Base-by-base conservation (phyloP, 345 rosid species). In the Populus nigra region DNA sequence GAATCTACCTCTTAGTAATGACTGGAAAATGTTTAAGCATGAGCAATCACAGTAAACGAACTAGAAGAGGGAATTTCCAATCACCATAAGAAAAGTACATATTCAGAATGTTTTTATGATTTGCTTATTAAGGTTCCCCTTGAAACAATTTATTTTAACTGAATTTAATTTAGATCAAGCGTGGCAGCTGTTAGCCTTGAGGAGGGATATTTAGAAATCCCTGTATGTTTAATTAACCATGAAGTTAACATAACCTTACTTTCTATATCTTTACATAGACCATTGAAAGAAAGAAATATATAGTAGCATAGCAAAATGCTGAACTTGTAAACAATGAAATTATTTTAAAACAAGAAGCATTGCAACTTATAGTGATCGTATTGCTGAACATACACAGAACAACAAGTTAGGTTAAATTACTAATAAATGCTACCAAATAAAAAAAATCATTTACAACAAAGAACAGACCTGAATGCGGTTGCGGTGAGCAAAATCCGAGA, bases 401-500 rank as follows among this genome's bases (percentile, higher is more conserved):
- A n/a, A 61, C 65, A 65, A 7, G 70, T 25, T 31, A 47, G 27
- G 67, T 59, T 59, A 75, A 62, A 62, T 65, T 49, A 59, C 33
- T 8, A 49, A n/a, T 65, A 31, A 39, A 29, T 20, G 70, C 22
- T 12, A 16, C 11, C 49, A 9, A 1, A 16, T 12, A 8, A 53
- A 78, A 78, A 67, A n/a, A 8, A 59, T 68, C 38, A 27, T 59
- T 43, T 68, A 53, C 25, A 25, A 45, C 38, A 70, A 57, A 74
- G 63, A 71, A 84, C 86, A 50, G 75, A 96, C 98, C 98, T 96
- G 99, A 85, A 96, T 91, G 80, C 98, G 93, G 76, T 90, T 94
- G 63, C 99, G 99, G 81, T 96, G 98, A 80, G 99, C 97, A 83
- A 96, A 96, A 86, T 92, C 98, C 59, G 98, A 94, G 74, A 94